These are phyloP conservation scores for Myxozyma neotropica DNA, from an alignment of 805 yeast species.

Conservation along the genomic window DNA sequence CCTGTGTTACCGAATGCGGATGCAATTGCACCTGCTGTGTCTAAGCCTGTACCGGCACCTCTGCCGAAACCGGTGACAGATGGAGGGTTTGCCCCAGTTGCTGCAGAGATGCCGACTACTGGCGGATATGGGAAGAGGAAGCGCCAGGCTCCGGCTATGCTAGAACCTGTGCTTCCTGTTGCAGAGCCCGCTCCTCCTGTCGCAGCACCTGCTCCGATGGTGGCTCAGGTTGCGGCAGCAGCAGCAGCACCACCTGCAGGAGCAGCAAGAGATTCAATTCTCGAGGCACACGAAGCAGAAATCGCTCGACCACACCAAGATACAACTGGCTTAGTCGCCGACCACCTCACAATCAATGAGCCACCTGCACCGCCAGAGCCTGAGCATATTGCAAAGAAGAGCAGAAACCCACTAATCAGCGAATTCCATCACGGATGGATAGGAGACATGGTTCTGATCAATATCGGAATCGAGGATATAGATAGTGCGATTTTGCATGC, in stretches of 20 bases:
- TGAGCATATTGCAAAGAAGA: neutral
- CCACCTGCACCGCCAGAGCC: slow-evolving; percentile 10
- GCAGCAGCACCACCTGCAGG: neutral
- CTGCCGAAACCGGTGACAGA: neutral
- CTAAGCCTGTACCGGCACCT: neutral
- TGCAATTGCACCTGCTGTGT: neutral
- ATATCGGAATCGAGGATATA: slow-evolving; percentile 8
- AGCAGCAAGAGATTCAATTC: too few species aligned
- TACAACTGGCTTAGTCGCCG: too few species aligned
- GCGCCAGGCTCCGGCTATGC: too few species aligned
- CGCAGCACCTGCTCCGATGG: neutral
- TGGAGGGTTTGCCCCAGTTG: neutral
- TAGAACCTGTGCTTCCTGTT: neutral
- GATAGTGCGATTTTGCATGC: slow-evolving; percentile 15
- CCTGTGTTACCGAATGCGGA: too few species aligned
- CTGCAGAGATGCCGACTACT: neutral
- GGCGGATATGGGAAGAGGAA: too few species aligned
- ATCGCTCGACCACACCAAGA: too few species aligned
- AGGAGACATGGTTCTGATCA: slow-evolving; percentile 12
- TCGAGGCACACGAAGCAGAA: too few species aligned
- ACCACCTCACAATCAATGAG: neutral
- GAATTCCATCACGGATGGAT: slow-evolving; percentile 23
- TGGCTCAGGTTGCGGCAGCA: neutral
- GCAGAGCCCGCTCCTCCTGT: neutral
- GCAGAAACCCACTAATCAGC: slow-evolving; percentile 6